Evolutionary conservation across 2,329 filamentous ascomycete genomes (phyloP).

Genomic region (Fusarium siculi): DNA sequence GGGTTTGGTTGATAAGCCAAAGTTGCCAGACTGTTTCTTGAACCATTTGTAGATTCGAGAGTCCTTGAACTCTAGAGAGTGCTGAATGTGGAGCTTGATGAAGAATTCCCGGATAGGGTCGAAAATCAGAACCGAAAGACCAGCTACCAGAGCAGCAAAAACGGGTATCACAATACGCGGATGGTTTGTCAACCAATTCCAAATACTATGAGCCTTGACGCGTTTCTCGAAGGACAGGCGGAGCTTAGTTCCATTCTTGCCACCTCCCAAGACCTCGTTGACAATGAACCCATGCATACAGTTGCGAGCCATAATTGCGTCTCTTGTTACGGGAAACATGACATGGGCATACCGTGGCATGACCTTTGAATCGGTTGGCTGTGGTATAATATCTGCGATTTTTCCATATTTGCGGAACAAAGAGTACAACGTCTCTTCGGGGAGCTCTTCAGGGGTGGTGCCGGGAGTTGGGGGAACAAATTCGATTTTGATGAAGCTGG

Average conservation of each 20-base stretch:
- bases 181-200: slow-evolving; percentile 88
- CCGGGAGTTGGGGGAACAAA: slow-evolving; percentile 81
- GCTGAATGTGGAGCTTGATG: slow-evolving; percentile 86
- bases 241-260: slow-evolving; percentile 78
- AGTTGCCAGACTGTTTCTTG: slow-evolving; percentile 68
- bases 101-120: slow-evolving; percentile 96
- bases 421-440: slow-evolving; percentile 86
- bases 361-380: slow-evolving; percentile 87
- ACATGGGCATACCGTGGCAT: slow-evolving; percentile 82
- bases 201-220: slow-evolving; percentile 80
- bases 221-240: slow-evolving; percentile 86
- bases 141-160: slow-evolving; percentile 82
- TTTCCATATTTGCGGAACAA: slow-evolving; percentile 93
- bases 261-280: slow-evolving; percentile 74
- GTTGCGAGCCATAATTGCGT: slow-evolving; percentile 89
- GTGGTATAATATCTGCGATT: slow-evolving; percentile 83
- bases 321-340: slow-evolving; percentile 77
- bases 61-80: slow-evolving; percentile 77
- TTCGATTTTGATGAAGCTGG: slow-evolving; percentile 80
- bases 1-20: slow-evolving; percentile 69
- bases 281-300: slow-evolving; percentile 89
- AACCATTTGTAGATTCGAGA: slow-evolving; percentile 84
- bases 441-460: slow-evolving; percentile 78
- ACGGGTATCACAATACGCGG: slow-evolving; percentile 88
- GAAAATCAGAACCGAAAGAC: slow-evolving; percentile 87